These are phyloP conservation scores for Diaporthe humulicola DNA, from an alignment of 2,329 filamentous ascomycete species.

Conservation along the genomic window DNA sequence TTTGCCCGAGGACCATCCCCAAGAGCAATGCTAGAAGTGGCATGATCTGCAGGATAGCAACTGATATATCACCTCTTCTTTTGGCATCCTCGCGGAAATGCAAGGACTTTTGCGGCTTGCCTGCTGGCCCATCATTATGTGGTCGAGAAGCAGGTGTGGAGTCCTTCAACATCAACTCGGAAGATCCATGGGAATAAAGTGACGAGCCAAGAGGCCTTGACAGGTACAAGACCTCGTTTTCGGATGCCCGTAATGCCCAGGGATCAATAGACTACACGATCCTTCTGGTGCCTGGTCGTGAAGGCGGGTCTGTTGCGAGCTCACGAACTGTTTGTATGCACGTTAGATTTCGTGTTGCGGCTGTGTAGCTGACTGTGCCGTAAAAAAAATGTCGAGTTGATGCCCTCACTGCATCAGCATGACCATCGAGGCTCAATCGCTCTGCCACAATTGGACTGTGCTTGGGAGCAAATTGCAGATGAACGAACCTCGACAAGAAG, in stretches of 20 bases:
- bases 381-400: background rate
- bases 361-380: background rate
- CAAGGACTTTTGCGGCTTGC: background rate
- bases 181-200: background rate
- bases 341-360: background rate
- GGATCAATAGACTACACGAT: background rate
- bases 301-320: background rate
- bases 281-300: constrained; percentile 17
- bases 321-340: background rate
- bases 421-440: background rate
- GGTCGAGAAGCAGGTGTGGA: background rate
- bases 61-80: background rate
- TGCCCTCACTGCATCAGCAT: background rate
- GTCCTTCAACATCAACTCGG: background rate
- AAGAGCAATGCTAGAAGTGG: background rate
- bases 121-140: background rate
- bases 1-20: background rate
- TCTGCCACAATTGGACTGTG: background rate
- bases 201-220: background rate
- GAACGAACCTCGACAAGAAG: too few relatives aligned
- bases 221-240: background rate
- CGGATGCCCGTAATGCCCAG: background rate
- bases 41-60: background rate
- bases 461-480: background rate
- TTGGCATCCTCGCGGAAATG: too few relatives aligned